Percentiles rank a stretch among this genome's conserved stretches.
phyloP scores from a whole-genome alignment of 331 rosid genomes.

The Spiraea crenata region DNA sequence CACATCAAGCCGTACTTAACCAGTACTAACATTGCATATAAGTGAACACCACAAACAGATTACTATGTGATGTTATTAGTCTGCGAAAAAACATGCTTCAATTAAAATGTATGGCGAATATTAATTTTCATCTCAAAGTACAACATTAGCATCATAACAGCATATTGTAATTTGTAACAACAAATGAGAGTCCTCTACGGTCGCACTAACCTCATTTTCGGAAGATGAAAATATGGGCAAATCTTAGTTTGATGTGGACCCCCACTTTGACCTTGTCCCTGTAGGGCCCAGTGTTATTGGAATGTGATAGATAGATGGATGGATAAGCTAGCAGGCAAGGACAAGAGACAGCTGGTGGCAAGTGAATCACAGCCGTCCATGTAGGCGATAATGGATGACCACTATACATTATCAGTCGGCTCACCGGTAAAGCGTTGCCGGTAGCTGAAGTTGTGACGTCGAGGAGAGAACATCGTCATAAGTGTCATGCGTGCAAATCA shows the following conservation, averaged over 20 bases:
- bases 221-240: too few relatives aligned
- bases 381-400: slow-evolving; percentile 15
- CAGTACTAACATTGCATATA: too few relatives aligned
- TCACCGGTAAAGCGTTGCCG: neutral
- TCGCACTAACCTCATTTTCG: too few relatives aligned
- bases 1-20: neutral
- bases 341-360: slow-evolving; percentile 29
- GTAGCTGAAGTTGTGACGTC: slow-evolving; percentile 26
- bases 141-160: too few relatives aligned
- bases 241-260: slow-evolving; percentile 34
- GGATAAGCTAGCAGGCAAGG: slow-evolving; percentile 7
- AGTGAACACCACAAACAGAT: too few relatives aligned
- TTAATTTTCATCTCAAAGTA: too few relatives aligned
- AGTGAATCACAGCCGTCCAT: slow-evolving; percentile 41
- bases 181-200: too few relatives aligned
- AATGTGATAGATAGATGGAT: slow-evolving; percentile 13
- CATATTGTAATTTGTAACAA: too few relatives aligned
- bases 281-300: slow-evolving; percentile 17
- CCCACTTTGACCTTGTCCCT: slow-evolving; percentile 41
- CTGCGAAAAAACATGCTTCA: too few relatives aligned
- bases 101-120: too few relatives aligned
- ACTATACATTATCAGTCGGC: neutral
- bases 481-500: slow-evolving; percentile 44
- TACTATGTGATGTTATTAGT: too few relatives aligned
- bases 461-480: neutral